phyloP scores from a whole-genome alignment of 1,284 basidiomycete species.

The Albatrellus sp. region DNA sequence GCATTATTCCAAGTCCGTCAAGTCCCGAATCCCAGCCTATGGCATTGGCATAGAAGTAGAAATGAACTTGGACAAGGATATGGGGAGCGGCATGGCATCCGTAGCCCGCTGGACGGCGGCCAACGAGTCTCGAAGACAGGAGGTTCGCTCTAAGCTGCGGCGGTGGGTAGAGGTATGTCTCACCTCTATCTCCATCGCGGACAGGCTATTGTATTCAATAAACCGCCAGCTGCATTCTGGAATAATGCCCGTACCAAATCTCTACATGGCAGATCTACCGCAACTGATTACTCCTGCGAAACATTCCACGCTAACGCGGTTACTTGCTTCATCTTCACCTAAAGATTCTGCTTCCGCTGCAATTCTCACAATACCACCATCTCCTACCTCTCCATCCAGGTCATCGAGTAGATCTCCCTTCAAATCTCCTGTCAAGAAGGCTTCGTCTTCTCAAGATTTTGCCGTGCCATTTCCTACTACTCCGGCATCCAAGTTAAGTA shows the following conservation, averaged over 20 bases:
- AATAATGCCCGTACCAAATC: conserved; percentile 30
- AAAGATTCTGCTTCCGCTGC: conserved; percentile 34
- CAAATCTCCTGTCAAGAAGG: conserved; percentile 35
- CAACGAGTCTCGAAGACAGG: conserved; percentile 42
- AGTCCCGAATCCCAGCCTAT: conserved; percentile 62
- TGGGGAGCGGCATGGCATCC: conserved; percentile 69
- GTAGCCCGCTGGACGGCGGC: conserved; percentile 74
- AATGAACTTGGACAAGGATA: conserved; percentile 68
- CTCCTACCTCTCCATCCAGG: conserved; percentile 22
- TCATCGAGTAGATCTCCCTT: conserved; percentile 18
- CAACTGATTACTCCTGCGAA: conserved; percentile 36
- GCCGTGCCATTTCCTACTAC: conserved; percentile 40
- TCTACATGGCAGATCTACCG: conserved; percentile 59
- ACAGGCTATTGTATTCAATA: conserved; percentile 5
- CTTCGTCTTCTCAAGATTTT: conserved; percentile 23
- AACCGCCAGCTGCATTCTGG: conserved; percentile 36
- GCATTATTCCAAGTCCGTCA: conserved; percentile 51
- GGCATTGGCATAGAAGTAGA: conserved; percentile 78
- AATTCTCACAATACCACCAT: conserved; percentile 31
- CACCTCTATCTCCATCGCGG: neutral
- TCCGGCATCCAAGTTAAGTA: conserved; percentile 20
- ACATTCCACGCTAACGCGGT: conserved; percentile 53
- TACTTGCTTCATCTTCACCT: conserved; percentile 59
- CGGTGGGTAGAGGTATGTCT: conserved; percentile 48
- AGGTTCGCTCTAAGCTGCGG: conserved; percentile 46